These are phyloP conservation scores for Exophiala sideris DNA, from an alignment of 2,329 filamentous ascomycete genomes.

Conservation along the genomic window DNA sequence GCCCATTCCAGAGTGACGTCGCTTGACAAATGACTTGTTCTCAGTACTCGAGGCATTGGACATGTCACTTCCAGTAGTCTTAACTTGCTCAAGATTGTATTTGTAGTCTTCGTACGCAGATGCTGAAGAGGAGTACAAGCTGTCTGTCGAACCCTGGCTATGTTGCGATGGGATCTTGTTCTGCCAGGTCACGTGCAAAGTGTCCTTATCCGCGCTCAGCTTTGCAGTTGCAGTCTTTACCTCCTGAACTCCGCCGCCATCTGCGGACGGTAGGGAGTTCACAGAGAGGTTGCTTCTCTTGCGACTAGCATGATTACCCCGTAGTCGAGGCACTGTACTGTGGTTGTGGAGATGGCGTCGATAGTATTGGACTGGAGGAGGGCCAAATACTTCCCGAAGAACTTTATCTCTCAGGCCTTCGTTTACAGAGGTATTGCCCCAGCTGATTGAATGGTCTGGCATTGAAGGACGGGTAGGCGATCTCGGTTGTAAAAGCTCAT, in stretches of 20 bases:
- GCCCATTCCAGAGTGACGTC: slow-evolving; percentile 84
- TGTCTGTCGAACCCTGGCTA: background rate
- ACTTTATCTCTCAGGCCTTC: slow-evolving; percentile 84
- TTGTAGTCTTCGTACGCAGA: slow-evolving; percentile 25
- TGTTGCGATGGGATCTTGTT: background rate
- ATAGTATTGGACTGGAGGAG: slow-evolving; percentile 76
- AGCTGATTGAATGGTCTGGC: slow-evolving; percentile 56
- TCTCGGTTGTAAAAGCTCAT: background rate
- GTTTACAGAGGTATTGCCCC: slow-evolving; percentile 92
- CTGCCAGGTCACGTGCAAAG: background rate
- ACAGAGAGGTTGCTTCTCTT: slow-evolving; percentile 35
- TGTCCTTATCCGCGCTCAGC: background rate
- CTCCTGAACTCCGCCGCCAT: slow-evolving; percentile 18
- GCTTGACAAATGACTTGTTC: slow-evolving; percentile 31
- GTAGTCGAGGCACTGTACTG: slow-evolving; percentile 57
- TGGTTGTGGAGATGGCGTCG: slow-evolving; percentile 63
- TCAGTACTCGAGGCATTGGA: slow-evolving; percentile 18
- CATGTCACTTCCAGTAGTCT: slow-evolving; percentile 29
- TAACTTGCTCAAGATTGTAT: slow-evolving; percentile 34
- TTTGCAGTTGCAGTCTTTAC: background rate
- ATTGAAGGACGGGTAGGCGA: slow-evolving; percentile 31
- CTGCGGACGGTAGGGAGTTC: slow-evolving; percentile 13
- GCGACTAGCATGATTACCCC: slow-evolving; percentile 29
- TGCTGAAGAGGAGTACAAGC: slow-evolving; percentile 22
- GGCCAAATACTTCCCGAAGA: slow-evolving; percentile 85